Base-by-base conservation (phyloP, 2,329 filamentous ascomycete genomes). In the Cladosporium colombiae region DNA sequence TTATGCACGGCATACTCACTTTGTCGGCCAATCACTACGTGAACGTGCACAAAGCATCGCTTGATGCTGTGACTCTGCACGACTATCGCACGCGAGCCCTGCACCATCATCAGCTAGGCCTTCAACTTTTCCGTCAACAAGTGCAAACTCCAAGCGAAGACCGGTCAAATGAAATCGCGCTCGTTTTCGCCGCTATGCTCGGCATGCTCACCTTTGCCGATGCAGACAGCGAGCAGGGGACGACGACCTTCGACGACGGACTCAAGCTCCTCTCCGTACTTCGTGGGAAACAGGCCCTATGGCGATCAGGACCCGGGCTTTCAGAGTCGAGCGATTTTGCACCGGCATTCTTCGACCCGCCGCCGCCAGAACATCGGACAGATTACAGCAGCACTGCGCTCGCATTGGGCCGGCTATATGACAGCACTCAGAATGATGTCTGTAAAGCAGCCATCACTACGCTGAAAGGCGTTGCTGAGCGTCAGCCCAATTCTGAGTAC, bases 1-100 rank as follows among this genome's bases (percentile, higher is more conserved):
- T 75, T 1, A 73, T 73, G 68, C 72, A 73, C 25, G 71, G 70
- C 37, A 69, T 75, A 29, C 68, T 75, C 13, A 71, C 71, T 16
- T 62, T 74, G 5, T 67, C 73, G 23, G 72, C 71, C 8, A 68
- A 71, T 60, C 72, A 75, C 53, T 57, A 73, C 25, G 71, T 72
- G 11, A 62, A 68, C 59, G 35, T 64, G 35, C 44, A 67, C 29
- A 44, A 62, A 31, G 29, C 56, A 14, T 35, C 33, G 5, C 25
- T 53, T 56, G 40, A 68, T 49, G 33, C 65, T 25, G 40, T 62
- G 6, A 44, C 64, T 33, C 55, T 70, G 25, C 64, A 67, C 31
- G 67, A 56, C 13, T 74, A 72, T 40, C 70, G 71, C 6, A 71
- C 70, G 2, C 64, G 72, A 37, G 73, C 68, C 14, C 63, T 75